Percentiles rank a stretch among this genome's conserved stretches.
Evolutionary conservation across 164 flowering plant genomes (phyloP).

Genomic region (Magnolia officinalis): DNA sequence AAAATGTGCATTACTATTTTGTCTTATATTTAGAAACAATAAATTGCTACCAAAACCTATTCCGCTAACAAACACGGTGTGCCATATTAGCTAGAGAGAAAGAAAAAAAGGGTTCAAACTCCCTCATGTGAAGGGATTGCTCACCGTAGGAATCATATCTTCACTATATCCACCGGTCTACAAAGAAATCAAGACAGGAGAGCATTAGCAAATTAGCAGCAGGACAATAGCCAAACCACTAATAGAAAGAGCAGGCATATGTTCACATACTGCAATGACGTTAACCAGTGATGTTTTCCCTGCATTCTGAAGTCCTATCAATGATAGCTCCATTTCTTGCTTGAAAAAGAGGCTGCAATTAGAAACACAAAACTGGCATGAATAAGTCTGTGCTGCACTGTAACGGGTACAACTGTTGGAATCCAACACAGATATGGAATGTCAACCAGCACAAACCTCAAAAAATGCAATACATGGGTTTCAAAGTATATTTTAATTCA

Average conservation of each 20-base stretch:
- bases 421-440: not conserved
- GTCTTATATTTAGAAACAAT: not conserved
- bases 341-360: slow-evolving; percentile 84
- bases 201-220: not conserved
- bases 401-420: too few relatives aligned
- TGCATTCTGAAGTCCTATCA: slow-evolving; percentile 95
- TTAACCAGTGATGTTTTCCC: slow-evolving; percentile 96
- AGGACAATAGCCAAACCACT: not conserved
- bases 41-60: not conserved
- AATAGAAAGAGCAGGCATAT: not conserved
- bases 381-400: not conserved
- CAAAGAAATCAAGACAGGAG: slow-evolving; percentile 12
- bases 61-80: not conserved
- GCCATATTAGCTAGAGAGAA: not conserved
- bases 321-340: slow-evolving; percentile 96
- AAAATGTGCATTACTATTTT: not conserved
- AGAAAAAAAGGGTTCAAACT: not conserved
- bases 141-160: slow-evolving; percentile 97
- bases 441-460: not conserved
- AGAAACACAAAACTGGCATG: not conserved
- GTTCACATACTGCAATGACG: slow-evolving; percentile 78
- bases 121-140: slow-evolving; percentile 16
- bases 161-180: slow-evolving; percentile 97
- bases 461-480: not conserved
- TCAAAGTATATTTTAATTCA: not conserved